Conservation (phyloP, 2,329 filamentous ascomycete species). For the Lanzia echinophila region DNA sequence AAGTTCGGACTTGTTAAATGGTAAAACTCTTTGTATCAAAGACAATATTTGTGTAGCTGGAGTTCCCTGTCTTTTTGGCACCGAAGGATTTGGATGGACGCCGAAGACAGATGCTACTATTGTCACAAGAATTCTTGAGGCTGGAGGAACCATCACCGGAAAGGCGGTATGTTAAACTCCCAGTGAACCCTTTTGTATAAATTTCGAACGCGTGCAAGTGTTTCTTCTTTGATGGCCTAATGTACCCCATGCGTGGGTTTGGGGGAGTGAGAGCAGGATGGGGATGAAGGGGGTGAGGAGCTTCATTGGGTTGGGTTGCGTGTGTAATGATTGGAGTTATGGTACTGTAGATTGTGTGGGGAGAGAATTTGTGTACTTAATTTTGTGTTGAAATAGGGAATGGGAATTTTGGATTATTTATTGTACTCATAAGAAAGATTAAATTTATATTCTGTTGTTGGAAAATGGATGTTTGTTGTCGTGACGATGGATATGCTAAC, state of each 20-base stretch:
- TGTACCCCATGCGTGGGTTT: slow-evolving; percentile 28
- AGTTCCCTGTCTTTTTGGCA: slow-evolving; percentile 42
- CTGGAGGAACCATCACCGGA: slow-evolving; percentile 42
- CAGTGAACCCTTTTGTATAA: too few relatives aligned
- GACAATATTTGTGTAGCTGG: slow-evolving; percentile 49
- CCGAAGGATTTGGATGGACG: slow-evolving; percentile 38
- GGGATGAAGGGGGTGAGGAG: background rate
- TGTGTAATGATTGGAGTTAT: background rate
- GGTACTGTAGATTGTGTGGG: background rate
- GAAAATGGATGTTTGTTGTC: background rate
- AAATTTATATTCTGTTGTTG: background rate
- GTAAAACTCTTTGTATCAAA: slow-evolving; percentile 45
- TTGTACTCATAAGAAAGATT: background rate
- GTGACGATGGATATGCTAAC: background rate
- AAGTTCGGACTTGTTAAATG: slow-evolving; percentile 27
- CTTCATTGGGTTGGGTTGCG: background rate
- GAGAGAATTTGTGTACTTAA: background rate
- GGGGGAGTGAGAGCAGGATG: slow-evolving; percentile 8
- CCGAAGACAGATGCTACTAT: slow-evolving; percentile 45
- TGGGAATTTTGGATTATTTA: background rate
- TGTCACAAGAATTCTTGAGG: slow-evolving; percentile 40
- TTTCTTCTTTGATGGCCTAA: slow-evolving; percentile 51
- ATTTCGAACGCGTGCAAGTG: too few relatives aligned
- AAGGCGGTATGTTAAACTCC: slow-evolving; percentile 35
- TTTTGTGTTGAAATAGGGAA: background rate